Conservation (phyloP, 495 filamentous ascomycete genomes). For the Copromyces sp. region DNA sequence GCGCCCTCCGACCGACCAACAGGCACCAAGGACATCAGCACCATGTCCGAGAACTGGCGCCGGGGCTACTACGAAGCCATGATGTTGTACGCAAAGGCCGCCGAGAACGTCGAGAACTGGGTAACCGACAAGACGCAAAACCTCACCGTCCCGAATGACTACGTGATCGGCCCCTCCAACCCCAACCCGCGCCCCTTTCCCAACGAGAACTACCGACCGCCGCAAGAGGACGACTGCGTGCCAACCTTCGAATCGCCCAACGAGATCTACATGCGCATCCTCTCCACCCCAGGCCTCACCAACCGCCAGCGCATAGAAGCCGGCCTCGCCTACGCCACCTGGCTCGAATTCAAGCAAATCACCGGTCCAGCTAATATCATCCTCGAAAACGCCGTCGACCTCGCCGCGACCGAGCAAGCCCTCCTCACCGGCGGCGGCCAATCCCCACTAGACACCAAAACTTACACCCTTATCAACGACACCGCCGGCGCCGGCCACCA, state of each 20-base stretch:
- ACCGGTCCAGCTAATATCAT: slow-evolving; percentile 18
- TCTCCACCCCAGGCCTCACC: slow-evolving; percentile 67
- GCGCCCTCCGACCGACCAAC: slow-evolving; percentile 16
- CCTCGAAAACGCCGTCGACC: slow-evolving; percentile 20
- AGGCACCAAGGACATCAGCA: slow-evolving; percentile 49
- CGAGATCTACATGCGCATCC: slow-evolving; percentile 63
- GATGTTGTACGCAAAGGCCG: slow-evolving; percentile 62
- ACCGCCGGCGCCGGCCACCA: slow-evolving; percentile 20
- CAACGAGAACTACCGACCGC: slow-evolving; percentile 42
- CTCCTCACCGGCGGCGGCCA: slow-evolving; percentile 17
- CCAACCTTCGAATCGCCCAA: slow-evolving; percentile 53
- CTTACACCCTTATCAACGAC: slow-evolving; percentile 45
- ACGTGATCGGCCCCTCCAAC: slow-evolving; percentile 73
- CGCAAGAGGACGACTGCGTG: slow-evolving; percentile 62
- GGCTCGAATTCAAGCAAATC: slow-evolving; percentile 66
- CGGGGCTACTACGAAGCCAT: slow-evolving; percentile 72
- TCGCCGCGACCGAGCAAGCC: slow-evolving; percentile 17
- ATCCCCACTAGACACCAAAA: slow-evolving; percentile 47
- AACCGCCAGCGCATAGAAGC: slow-evolving; percentile 66
- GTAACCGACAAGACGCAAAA: slow-evolving; percentile 53
- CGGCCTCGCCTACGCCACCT: slow-evolving; percentile 69
- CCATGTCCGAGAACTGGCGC: slow-evolving; percentile 70
- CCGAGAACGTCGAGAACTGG: slow-evolving; percentile 73
- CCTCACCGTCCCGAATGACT: slow-evolving; percentile 55
- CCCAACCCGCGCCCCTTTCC: slow-evolving; percentile 65